Evolutionary conservation across 73 alveolate species (phyloP).

Genomic region (Diophrys appendiculata): DNA sequence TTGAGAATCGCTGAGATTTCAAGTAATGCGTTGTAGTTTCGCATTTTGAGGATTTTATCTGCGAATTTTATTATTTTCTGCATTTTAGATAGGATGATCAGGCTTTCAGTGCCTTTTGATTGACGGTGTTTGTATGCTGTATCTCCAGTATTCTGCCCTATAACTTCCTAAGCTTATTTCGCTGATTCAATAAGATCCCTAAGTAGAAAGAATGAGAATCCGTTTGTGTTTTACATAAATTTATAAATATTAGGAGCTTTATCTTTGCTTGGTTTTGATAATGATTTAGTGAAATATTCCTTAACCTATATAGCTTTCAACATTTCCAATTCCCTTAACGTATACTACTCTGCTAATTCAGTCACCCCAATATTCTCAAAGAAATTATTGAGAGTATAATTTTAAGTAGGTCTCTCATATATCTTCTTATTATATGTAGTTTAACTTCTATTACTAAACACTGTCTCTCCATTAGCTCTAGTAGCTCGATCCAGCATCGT

Average conservation of each 20-base stretch:
- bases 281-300: background rate
- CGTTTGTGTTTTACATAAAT: background rate
- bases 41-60: background rate
- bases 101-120: background rate
- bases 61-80: background rate
- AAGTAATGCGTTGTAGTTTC: background rate
- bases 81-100: background rate
- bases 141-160: background rate
- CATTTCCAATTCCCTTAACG: background rate
- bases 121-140: background rate
- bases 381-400: background rate
- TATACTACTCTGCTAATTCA: background rate
- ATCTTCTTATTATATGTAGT: background rate
- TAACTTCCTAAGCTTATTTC: background rate
- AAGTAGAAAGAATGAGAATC: background rate
- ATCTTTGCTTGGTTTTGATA: background rate
- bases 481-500: background rate
- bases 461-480: background rate
- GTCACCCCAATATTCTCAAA: background rate
- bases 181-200: background rate
- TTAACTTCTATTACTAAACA: background rate
- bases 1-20: background rate
- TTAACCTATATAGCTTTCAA: background rate
- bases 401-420: background rate
- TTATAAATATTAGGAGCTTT: background rate